phyloP scores from a whole-genome alignment of 805 yeast species.

The Saturnispora zaruensis region DNA sequence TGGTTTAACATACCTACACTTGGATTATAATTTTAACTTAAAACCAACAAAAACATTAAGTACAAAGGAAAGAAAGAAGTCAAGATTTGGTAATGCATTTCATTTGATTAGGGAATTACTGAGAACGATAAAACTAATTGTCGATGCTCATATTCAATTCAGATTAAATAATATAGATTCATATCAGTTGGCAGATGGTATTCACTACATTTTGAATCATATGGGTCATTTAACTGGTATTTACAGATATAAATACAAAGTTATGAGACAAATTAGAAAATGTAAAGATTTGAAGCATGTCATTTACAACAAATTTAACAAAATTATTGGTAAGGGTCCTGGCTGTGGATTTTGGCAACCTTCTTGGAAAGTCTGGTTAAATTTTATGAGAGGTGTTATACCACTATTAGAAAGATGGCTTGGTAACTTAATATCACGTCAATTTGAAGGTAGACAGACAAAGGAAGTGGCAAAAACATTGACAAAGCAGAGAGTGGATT shows the following conservation, averaged over 20 bases:
- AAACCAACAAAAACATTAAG: constrained; percentile 95
- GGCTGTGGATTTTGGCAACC: constrained; percentile 99
- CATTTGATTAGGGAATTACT: constrained; percentile 87
- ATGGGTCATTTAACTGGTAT: constrained; percentile 95
- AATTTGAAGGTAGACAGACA: constrained; percentile 89
- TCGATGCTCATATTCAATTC: constrained; percentile 89
- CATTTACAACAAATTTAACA: constrained; percentile 76
- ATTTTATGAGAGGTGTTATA: constrained; percentile 81
- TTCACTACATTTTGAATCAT: constrained; percentile 84
- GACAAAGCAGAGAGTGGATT: constrained; percentile 92
- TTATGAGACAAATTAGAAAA: constrained; percentile 95
- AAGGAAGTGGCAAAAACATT: constrained; percentile 90
- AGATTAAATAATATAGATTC: constrained; percentile 88
- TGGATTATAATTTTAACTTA: constrained; percentile 90
- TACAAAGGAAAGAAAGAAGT: constrained; percentile 91
- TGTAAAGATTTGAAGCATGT: constrained; percentile 94
- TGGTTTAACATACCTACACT: constrained; percentile 84
- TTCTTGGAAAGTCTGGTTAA: constrained; percentile 95
- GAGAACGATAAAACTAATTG: constrained; percentile 73
- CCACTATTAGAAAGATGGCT: constrained; percentile 94
- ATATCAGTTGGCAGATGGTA: constrained; percentile 89
- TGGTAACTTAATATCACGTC: constrained; percentile 83
- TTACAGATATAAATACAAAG: constrained; percentile 92
- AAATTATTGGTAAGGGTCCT: constrained; percentile 90
- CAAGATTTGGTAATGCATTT: constrained; percentile 94